phyloP scores from a whole-genome alignment of 352 stramenopile species.

The Globisporangium apiculatum region DNA sequence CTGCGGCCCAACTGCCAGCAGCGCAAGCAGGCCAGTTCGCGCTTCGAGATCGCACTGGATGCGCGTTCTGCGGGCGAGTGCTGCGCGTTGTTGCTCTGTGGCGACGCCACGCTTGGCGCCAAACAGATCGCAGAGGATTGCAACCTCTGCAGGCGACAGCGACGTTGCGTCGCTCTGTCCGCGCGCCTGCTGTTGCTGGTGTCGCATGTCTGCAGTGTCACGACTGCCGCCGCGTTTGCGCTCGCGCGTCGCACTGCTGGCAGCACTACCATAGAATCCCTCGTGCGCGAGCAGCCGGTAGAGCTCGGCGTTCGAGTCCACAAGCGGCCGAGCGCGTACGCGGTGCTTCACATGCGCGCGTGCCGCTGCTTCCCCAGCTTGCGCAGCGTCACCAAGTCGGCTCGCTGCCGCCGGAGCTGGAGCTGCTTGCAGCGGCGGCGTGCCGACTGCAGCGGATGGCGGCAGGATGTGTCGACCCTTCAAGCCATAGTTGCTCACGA shows the following conservation, averaged over 20 bases:
- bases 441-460: conserved; percentile 1
- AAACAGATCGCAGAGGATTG: conserved; percentile 62
- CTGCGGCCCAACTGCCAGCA: conserved; percentile 39
- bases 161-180: conserved; percentile 33
- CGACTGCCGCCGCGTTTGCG: neutral
- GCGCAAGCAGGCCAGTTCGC: conserved; percentile 34
- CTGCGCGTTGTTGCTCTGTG: conserved; percentile 5
- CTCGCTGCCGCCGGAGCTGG: neutral
- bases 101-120: conserved; percentile 13
- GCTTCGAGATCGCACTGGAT: conserved; percentile 51
- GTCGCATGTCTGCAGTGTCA: neutral
- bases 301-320: conserved; percentile 71
- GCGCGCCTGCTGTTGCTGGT: conserved; percentile 10
- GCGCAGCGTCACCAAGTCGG: neutral
- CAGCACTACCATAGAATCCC: conserved; percentile 39
- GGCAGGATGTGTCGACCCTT: conserved; percentile 32
- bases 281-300: conserved; percentile 49
- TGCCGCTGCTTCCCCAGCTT: neutral
- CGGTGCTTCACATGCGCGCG: conserved; percentile 41
- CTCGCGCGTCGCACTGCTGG: neutral
- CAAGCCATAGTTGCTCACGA: conserved; percentile 85
- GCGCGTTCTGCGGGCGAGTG: conserved; percentile 14
- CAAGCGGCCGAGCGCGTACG: conserved; percentile 62
- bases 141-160: conserved; percentile 47
- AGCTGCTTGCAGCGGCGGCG: conserved; percentile 1